Base-by-base conservation (phyloP, 768 basidiomycete genomes). In the Phanerochaete carnosa region DNA sequence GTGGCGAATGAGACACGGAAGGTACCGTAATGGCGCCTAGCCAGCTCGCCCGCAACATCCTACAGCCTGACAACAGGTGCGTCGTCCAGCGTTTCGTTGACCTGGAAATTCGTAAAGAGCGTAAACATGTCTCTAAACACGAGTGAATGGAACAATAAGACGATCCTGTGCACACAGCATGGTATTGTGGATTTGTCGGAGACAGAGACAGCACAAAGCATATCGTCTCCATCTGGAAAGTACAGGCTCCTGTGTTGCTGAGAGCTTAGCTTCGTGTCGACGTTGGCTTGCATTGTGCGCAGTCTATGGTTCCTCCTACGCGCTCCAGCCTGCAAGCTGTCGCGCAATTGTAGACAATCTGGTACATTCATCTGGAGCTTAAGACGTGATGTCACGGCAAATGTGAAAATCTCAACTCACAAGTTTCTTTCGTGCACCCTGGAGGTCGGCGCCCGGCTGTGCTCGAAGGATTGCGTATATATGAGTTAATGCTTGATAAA, bases 11-110 rank as follows among this genome's bases (percentile, higher is more conserved):
- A n/a, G n/a, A n/a, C n/a, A n/a, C n/a, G n/a, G n/a, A n/a, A n/a
- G n/a, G n/a, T 12, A 28, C 25, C 23, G 65, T 37, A 7, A 67
- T n/a, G 9, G 15, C 32, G 3, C 50, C 56, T 2, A 4, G 6
- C 39, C 39, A 67, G 25, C 30, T 60, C 66, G 2, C 46, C 56
- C 8, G 62, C 66, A 25, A 56, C 43, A 37, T 67, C 66, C 1
- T 50, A 16, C 30, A 67, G 11, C 5, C 53, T 19, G 3, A 67
- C 60, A 0, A 61, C 8, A 16, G 62, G 65, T 4, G 32, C 59
- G 13, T 55, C 59, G 37, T 66, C 62, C 45, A 59, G 57, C 28
- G 19, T 53, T 19, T 58, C 33, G 22, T 30, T 55, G 1, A 37
- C 35, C 11, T 33, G 6, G 1, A 23, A 12, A 50, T 25, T 25